phyloP scores from a whole-genome alignment of 129 eudicot species.

The Chrysanthemum makinoi region DNA sequence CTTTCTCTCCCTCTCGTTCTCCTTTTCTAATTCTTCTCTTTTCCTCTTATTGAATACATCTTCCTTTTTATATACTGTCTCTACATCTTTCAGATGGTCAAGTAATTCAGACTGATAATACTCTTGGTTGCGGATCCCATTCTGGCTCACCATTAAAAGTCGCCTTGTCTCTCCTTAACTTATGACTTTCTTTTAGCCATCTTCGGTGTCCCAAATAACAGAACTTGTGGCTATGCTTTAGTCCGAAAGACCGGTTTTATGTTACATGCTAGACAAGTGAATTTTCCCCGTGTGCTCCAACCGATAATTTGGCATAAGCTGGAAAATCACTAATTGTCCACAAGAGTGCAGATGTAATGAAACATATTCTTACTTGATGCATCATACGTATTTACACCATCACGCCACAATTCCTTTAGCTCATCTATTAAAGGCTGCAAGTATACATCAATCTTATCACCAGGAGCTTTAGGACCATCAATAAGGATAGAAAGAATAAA shows the following conservation, averaged over 20 bases:
- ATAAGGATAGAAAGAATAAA: slow-evolving; percentile 19
- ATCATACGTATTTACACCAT: slow-evolving; percentile 21
- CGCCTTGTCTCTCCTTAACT: background rate
- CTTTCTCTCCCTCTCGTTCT: slow-evolving; percentile 5
- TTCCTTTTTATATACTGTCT: slow-evolving; percentile 5
- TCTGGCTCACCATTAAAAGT: slow-evolving; percentile 16
- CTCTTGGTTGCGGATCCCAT: background rate
- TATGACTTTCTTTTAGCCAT: slow-evolving; percentile 14
- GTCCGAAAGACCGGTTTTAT: background rate
- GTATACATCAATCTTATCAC: slow-evolving; percentile 30
- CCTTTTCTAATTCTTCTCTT: background rate
- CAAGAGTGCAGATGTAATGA: background rate
- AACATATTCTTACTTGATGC: background rate
- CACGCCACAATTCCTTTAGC: slow-evolving; percentile 5
- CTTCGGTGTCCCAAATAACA: slow-evolving; percentile 9
- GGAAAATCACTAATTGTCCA: slow-evolving; percentile 28
- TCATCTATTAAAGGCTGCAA: slow-evolving; percentile 30
- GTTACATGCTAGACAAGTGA: slow-evolving; percentile 22
- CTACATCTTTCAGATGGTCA: slow-evolving; percentile 11
- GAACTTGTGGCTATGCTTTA: slow-evolving; percentile 14
- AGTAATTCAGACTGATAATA: background rate
- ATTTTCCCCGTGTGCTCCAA: slow-evolving; percentile 8
- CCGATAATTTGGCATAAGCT: slow-evolving; percentile 21
- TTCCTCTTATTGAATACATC: slow-evolving; percentile 10
- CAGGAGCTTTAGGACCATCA: slow-evolving; percentile 18